phyloP scores from a whole-genome alignment of 179 eudicot species.

The Silene coronaria region DNA sequence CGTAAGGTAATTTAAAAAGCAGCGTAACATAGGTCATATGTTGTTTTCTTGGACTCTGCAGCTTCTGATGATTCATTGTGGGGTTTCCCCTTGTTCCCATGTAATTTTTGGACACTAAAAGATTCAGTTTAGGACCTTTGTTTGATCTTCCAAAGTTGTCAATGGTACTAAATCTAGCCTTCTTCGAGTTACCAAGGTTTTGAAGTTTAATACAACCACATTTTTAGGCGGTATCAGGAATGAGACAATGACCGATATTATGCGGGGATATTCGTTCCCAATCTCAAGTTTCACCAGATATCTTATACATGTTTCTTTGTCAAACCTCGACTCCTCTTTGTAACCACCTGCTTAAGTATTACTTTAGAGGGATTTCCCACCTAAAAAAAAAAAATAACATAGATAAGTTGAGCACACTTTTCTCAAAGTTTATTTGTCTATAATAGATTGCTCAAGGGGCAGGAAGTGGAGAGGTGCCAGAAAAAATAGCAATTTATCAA shows the following conservation, averaged over 20 bases:
- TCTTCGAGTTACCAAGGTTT: too few relatives aligned
- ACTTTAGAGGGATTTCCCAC: neutral
- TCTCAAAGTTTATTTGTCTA: conserved; percentile 11
- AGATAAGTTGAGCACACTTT: neutral
- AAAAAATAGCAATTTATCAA: conserved; percentile 64
- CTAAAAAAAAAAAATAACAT: neutral
- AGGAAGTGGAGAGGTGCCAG: conserved; percentile 61
- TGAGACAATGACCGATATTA: too few relatives aligned
- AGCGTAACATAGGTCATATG: too few relatives aligned
- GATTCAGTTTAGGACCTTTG: neutral
- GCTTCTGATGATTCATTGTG: too few relatives aligned
- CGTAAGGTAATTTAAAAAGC: too few relatives aligned
- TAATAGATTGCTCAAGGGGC: conserved; percentile 62
- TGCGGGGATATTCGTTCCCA: neutral
- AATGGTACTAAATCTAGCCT: too few relatives aligned
- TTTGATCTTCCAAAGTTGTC: neutral
- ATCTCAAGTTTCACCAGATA: too few relatives aligned
- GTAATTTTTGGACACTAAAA: neutral
- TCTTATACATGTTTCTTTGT: neutral
- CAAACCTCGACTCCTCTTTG: neutral
- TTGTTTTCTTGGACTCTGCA: too few relatives aligned
- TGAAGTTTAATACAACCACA: too few relatives aligned
- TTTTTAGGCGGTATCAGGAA: too few relatives aligned
- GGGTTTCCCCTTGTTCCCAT: neutral
- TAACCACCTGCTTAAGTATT: neutral